Evolutionary conservation across 805 yeast species (phyloP).

Genomic region (Saturnispora mendoncae): DNA sequence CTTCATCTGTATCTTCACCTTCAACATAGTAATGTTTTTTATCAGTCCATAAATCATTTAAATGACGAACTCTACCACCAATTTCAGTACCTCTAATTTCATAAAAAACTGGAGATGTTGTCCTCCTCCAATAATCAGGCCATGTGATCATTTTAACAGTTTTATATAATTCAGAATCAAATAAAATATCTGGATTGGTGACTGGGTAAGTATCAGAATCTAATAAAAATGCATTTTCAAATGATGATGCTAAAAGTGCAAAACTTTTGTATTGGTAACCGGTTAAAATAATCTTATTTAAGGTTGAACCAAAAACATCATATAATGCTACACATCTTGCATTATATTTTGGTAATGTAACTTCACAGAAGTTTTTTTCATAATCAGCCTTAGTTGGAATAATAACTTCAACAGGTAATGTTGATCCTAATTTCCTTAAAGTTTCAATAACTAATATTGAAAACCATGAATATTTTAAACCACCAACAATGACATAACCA

Average conservation of each 20-base stretch:
- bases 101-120: conserved; percentile 51
- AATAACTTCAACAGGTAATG: conserved; percentile 27
- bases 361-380: conserved; percentile 26
- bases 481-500: conserved; percentile 36
- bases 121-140: conserved; percentile 70
- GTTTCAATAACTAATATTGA: conserved; percentile 32
- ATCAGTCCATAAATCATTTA: conserved; percentile 20
- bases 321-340: conserved; percentile 36
- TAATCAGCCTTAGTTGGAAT: conserved; percentile 15
- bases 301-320: conserved; percentile 28
- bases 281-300: conserved; percentile 18
- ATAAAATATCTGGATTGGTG: conserved; percentile 41
- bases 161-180: conserved; percentile 36
- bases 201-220: conserved; percentile 41
- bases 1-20: conserved; percentile 17
- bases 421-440: conserved; percentile 35
- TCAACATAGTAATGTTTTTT: conserved; percentile 15
- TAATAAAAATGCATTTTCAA: conserved; percentile 37
- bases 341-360: conserved; percentile 30
- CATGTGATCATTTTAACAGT: conserved; percentile 47
- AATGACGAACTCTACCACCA: conserved; percentile 30
- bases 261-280: conserved; percentile 36
- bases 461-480: conserved; percentile 36
- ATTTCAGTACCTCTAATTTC: conserved; percentile 41
- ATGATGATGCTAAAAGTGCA: conserved; percentile 40